Evolutionary conservation across 768 basidiomycete species (phyloP), one percentile per base, ranked within the genome.

Genomic region (Russula sp.): DNA sequence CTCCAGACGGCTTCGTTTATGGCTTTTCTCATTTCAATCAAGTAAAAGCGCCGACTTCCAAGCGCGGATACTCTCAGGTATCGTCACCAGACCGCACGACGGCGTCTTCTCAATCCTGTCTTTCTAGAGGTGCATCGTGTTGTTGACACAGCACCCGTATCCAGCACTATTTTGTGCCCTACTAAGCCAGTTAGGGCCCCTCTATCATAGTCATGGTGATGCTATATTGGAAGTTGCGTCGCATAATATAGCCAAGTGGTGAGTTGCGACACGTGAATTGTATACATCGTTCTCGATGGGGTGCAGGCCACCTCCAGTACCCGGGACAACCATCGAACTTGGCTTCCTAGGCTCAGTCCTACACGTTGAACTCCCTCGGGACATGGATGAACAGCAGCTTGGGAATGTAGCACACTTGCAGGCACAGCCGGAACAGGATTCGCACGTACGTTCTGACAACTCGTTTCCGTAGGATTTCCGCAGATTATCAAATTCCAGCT

Each of bases 141-240:
- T 97, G 32, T 77, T 95, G 5, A 85, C 89, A 0, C 85, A 88
- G 67, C 82, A 88, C 62, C 82, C 89, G 74, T 93, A 87, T 71
- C 91, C 93, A 0, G 83, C 91, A 0, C 75, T 98, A 11, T 98
- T 91, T 75, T 70, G 76, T 47, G 82, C 87, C n/a, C 73, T 83
- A 0, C 72, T 95, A 31, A 75, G 82, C 22, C 80, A 84, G 53
- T 80, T 97, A 47, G 94, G 91, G 0, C 90, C 92, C 0, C 73
- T 89, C 32, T 90, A 85, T 70, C 82, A 85, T 63, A 72, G 75
- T 27, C 89, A 93, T 65, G 92, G 90, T 4, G 79, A 82, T 5
- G 80, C 89, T 0, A 94, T 92, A 80, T 77, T 94, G 3, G 92
- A 96, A 73, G 83, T 86, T 0, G 91, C 91, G 3, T 94, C 91